Evolutionary conservation across 306 rosid genomes (phyloP).

Genomic region (Acacia confusa): DNA sequence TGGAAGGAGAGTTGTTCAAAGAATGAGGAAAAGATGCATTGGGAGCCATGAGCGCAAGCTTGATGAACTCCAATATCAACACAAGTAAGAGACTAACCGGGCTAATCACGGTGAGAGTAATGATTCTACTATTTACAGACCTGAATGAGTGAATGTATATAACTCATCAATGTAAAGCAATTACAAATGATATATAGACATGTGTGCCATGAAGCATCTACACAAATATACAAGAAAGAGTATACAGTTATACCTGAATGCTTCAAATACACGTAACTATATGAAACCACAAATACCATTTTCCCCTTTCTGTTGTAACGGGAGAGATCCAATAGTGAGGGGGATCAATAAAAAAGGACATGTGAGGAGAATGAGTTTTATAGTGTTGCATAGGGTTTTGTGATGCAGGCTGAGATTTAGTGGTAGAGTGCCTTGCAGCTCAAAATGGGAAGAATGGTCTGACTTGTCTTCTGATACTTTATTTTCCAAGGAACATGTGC

Average conservation of each 20-base stretch:
- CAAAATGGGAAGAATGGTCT: too few relatives aligned
- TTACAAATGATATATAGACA: too few relatives aligned
- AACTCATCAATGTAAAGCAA: too few relatives aligned
- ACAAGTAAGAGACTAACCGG: too few relatives aligned
- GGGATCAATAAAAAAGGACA: not conserved
- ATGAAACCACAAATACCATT: not conserved
- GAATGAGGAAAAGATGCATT: too few relatives aligned
- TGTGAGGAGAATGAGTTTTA: not conserved
- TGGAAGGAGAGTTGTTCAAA: too few relatives aligned
- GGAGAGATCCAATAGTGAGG: not conserved
- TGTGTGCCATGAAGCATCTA: not conserved
- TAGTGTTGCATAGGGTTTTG: not conserved
- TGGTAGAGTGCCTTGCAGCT: not conserved
- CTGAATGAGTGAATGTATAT: too few relatives aligned
- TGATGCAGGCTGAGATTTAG: not conserved
- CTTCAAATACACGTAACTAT: too few relatives aligned
- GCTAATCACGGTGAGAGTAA: too few relatives aligned
- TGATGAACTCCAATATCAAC: too few relatives aligned
- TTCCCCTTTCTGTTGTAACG: not conserved
- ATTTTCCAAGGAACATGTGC: not conserved
- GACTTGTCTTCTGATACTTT: not conserved
- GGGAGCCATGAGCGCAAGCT: too few relatives aligned
- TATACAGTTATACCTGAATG: not conserved
- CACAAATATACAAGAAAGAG: not conserved
- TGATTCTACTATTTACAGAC: too few relatives aligned